Evolutionary conservation across 2,329 filamentous ascomycete genomes (phyloP), one percentile per base, ranked within the genome.

Genomic region (Teratosphaeria viscida): DNA sequence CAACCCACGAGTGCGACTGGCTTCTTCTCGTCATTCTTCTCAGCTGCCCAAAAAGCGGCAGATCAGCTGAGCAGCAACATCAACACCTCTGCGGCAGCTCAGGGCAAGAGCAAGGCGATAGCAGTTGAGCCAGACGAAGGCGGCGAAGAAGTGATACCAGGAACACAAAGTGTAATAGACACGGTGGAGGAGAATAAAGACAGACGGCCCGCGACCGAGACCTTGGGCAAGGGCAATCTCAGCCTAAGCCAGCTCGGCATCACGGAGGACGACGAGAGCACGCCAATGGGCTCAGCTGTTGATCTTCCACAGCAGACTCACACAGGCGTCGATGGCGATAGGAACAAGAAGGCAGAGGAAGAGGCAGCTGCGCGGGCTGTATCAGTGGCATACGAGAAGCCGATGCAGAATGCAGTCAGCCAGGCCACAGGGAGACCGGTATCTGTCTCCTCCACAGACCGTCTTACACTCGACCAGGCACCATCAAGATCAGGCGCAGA

Each of bases 11-110:
- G 76, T 58, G 74, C 74, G 35, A 73, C 73, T 43, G 86, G 91
- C 0, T 97, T 99, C 77, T 97, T 99, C 75, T 95, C 90, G 4
- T 92, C 89, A 29, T 89, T 99, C 70, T 85, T 99, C 64, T 92
- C 90, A 49, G 92, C 88, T 54, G 94, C 94, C 19, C 92, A 97
- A 74, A 96, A 88, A 81, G 92, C 92, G 52, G 91, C 92, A 14
- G 90, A 79, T 64, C 85, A 84, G 19, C 73, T 92, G 4, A 90
- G 82, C 66, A 89, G 82, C 63, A 90, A 86, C 55, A 86, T 96
- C 54, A 83, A 84, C 55, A 92, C 85, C 3, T 78, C 75, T 49
- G 52, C 27, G 37, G 76, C 81, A 34, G 62, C 68, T 7, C 81
- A 82, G n/a, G 74, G 75, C 56, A 78, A 78, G 66, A 77, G 75